Conservation (phyloP, 306 rosid species). For the Parietaria judaica region DNA sequence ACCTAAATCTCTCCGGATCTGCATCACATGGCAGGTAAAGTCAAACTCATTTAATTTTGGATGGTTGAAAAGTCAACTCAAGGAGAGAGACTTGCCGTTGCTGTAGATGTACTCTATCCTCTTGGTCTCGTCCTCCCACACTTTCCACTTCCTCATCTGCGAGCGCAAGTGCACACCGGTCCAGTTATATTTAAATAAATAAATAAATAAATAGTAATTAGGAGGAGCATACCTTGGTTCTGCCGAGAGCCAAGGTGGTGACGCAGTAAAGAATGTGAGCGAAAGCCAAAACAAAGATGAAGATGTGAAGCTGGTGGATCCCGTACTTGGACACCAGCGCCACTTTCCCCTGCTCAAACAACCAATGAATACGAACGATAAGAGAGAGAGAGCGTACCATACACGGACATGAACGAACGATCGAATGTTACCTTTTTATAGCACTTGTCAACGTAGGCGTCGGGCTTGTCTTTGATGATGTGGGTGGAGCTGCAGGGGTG, state of each 20-base stretch:
- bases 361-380: constrained; percentile 1
- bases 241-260: constrained; percentile 50
- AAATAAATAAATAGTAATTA: background rate
- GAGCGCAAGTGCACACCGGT: constrained; percentile 15
- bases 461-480: background rate
- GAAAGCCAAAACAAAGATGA: constrained; percentile 65
- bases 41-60: background rate
- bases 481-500: constrained; percentile 34
- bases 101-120: constrained; percentile 34
- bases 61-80: too few species aligned
- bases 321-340: constrained; percentile 81
- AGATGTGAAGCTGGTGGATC: constrained; percentile 81
- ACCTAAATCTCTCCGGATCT: constrained; percentile 85
- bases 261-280: constrained; percentile 69
- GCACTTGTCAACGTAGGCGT: constrained; percentile 19
- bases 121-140: constrained; percentile 69
- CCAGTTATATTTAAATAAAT: background rate
- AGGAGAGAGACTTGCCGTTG: constrained; percentile 27
- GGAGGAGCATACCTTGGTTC: constrained; percentile 43
- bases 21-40: constrained; percentile 10
- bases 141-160: constrained; percentile 74
- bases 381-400: background rate
- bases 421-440: constrained; percentile 21
- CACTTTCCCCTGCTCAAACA: constrained; percentile 40
- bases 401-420: background rate